Evolutionary conservation across 1,284 basidiomycete species (phyloP), one percentile per base, ranked within the genome.

Genomic region (Mycena sp.): DNA sequence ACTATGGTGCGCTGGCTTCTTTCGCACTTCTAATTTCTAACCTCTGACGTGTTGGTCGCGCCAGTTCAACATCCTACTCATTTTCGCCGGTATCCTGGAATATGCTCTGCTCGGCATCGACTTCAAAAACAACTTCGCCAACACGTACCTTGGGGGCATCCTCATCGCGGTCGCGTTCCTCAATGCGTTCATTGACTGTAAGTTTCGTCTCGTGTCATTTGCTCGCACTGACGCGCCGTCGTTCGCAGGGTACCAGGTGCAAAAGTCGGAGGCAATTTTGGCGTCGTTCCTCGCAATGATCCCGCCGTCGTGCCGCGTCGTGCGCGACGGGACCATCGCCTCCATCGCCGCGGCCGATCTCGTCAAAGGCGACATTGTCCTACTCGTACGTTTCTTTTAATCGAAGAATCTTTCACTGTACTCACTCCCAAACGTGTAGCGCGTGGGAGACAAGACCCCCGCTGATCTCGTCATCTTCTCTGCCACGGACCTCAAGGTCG

Each of bases 221-320:
- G 10, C 25, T 26, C 11, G 32, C 23, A 55, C 44, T 61, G 14
- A 58, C 51, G 10, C 28, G 14, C 25, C 17, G n/a, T n/a, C 45
- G 9, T 17, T 48, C 41, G 29, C 38, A 67, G 65, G 65, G 65
- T 89, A 88, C 75, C 88, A 89, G 76, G 80, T 88, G 35, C 87
- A 89, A 76, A 88, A 89, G 71, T 88, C 87, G 14, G 88, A 89
- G 71, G 87, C 87, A 37, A 90, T 90, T 67, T 78, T 90, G 5
- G 87, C 87, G 2, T 88, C 86, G 1, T 90, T 90, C 78, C 78
- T 90, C 29, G 88, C 88, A 5, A 87, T 90, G 86, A 90, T 90
- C 57, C 88, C 88, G 10, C 88, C 88, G 0, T 81, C 86, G 6
- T 89, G 86, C 69, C 85, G 81, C 55, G 88, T 89, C 50, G 78